Conservation (phyloP, 2,329 filamentous ascomycete genomes). For the Chaetomium strumarium region DNA sequence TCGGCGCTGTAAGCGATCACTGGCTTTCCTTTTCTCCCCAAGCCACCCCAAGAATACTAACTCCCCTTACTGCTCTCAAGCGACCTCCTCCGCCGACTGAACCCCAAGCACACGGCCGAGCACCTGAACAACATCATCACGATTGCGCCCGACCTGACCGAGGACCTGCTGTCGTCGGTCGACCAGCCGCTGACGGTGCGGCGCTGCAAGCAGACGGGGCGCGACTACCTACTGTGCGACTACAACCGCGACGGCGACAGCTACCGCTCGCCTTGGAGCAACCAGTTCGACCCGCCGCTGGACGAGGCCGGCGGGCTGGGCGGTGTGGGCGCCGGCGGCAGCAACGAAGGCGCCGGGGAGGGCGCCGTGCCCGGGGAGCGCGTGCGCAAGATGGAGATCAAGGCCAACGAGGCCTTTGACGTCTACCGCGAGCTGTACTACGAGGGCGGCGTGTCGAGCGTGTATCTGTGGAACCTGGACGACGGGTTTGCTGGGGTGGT, state of each 20-base stretch:
- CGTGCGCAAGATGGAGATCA: constrained; percentile 88
- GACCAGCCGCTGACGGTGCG: constrained; percentile 88
- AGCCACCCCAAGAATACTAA: not conserved
- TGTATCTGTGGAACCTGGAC: constrained; percentile 97
- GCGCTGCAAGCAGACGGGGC: constrained; percentile 79
- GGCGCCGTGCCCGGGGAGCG: constrained; percentile 84
- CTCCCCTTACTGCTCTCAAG: constrained; percentile 41
- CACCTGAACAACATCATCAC: constrained; percentile 87
- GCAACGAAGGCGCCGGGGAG: constrained; percentile 59
- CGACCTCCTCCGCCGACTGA: constrained; percentile 95
- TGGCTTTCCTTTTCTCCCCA: constrained; percentile 3
- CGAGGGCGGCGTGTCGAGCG: constrained; percentile 90
- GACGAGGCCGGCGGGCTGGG: constrained; percentile 53
- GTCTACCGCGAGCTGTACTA: constrained; percentile 96
- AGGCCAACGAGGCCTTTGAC: constrained; percentile 93
- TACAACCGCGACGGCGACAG: constrained; percentile 99
- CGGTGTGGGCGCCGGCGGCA: constrained; percentile 46
- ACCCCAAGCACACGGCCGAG: constrained; percentile 82
- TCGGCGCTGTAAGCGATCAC: constrained; percentile 60
- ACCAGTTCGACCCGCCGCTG: constrained; percentile 91
- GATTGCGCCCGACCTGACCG: constrained; percentile 85
- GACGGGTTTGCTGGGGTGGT: constrained; percentile 97
- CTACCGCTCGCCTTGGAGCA: constrained; percentile 98
- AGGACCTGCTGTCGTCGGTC: constrained; percentile 95
- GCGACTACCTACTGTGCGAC: constrained; percentile 97